Percentiles rank a stretch among this genome's conserved stretches.
phyloP scores from a whole-genome alignment of 2,329 filamentous ascomycete genomes.

The Colletotrichum endophyticum region DNA sequence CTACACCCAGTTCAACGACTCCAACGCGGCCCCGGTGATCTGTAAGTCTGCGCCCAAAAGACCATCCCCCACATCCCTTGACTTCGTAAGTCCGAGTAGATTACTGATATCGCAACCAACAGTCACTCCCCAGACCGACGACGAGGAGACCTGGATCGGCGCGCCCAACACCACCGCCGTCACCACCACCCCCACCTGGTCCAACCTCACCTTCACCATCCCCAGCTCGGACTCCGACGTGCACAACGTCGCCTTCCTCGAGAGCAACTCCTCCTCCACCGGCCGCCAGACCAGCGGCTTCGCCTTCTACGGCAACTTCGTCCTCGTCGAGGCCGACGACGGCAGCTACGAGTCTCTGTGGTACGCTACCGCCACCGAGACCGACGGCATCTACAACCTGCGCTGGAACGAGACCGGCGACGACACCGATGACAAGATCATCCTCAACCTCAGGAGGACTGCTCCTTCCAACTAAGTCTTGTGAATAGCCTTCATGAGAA shows the following conservation, averaged over 20 bases:
- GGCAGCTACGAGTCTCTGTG: slow-evolving; percentile 22
- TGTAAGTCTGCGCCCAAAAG: not conserved
- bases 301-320: slow-evolving; percentile 28
- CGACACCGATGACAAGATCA: slow-evolving; percentile 3
- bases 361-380: slow-evolving; percentile 24
- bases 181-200: slow-evolving; percentile 22
- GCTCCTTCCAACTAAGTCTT: slow-evolving; percentile 17
- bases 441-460: slow-evolving; percentile 25
- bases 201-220: slow-evolving; percentile 28
- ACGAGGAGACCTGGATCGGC: slow-evolving; percentile 18
- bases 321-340: slow-evolving; percentile 9
- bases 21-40: slow-evolving; percentile 10
- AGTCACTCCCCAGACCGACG: slow-evolving; percentile 12
- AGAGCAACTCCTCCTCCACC: not conserved
- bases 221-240: slow-evolving; percentile 22
- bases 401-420: slow-evolving; percentile 28
- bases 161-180: slow-evolving; percentile 21
- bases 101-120: not conserved
- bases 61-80: not conserved
- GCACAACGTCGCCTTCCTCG: slow-evolving; percentile 25
- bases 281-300: slow-evolving; percentile 24
- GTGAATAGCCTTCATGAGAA: not conserved
- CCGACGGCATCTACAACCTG: slow-evolving; percentile 23
- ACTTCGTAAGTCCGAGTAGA: not conserved
- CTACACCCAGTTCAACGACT: not conserved